These are phyloP conservation scores for Wolfiporia cocos DNA, from an alignment of 1,284 basidiomycete species.

Conservation along the genomic window DNA sequence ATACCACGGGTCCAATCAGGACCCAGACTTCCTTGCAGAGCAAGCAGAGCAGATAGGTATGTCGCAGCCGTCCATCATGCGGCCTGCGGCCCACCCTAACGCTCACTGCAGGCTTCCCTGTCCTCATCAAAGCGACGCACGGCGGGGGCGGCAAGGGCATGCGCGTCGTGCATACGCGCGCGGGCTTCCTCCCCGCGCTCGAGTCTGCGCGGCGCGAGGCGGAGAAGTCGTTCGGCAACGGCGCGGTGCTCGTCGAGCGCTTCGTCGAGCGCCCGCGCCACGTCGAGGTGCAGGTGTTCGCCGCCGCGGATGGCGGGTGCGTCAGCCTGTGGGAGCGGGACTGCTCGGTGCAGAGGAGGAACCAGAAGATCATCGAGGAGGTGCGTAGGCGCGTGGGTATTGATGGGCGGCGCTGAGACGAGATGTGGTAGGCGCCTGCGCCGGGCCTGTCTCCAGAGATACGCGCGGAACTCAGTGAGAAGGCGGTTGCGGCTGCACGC, in stretches of 20 bases:
- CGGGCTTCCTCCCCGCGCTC: constrained; percentile 74
- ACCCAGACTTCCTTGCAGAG: constrained; percentile 52
- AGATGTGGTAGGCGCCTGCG: constrained; percentile 77
- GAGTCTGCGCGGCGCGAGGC: constrained; percentile 86
- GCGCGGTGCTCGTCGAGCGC: constrained; percentile 81
- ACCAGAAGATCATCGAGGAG: constrained; percentile 95
- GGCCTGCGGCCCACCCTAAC: too few species aligned
- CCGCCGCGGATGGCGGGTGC: constrained; percentile 69
- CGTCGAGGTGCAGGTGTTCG: constrained; percentile 89
- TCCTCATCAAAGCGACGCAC: constrained; percentile 93
- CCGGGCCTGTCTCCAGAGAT: constrained; percentile 77
- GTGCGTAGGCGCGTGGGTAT: too few species aligned
- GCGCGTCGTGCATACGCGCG: constrained; percentile 72
- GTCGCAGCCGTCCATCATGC: too few species aligned
- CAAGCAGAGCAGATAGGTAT: too few species aligned
- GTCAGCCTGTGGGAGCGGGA: constrained; percentile 93
- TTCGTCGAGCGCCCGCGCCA: constrained; percentile 82
- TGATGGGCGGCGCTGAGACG: too few species aligned
- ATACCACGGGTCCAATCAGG: constrained; percentile 78
- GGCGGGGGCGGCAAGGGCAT: constrained; percentile 98
- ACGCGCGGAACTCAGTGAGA: constrained; percentile 76
- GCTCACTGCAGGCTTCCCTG: constrained; percentile 75
- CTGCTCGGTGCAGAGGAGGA: constrained; percentile 90
- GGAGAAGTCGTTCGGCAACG: constrained; percentile 81
- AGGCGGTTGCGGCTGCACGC: constrained; percentile 86